Evolutionary conservation across 164 flowering plant species (phyloP), one percentile per base, ranked within the genome.

Genomic region (Aristolochia contorta): DNA sequence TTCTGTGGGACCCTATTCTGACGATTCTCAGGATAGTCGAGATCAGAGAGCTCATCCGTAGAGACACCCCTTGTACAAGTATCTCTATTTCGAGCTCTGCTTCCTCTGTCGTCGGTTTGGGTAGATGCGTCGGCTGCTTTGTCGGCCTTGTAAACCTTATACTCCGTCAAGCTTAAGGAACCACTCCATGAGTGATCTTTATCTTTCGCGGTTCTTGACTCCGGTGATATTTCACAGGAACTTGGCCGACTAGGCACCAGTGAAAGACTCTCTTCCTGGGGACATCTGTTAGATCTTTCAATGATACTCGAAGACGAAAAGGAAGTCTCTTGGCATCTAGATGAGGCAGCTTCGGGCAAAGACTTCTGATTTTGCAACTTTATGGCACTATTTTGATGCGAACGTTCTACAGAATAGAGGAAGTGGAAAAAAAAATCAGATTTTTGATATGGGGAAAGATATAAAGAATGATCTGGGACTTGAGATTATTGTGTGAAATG

Each of bases 21-120:
- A 41, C 58, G 65, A 55, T 60, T 60, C 51, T 63, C 74, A 45
- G 54, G 59, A 64, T 61, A 63, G 48, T 74, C 85, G 53, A 65
- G 63, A 43, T 79, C 85, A 47, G 65, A 43, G 10, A 80, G 68
- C 4, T 77, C 78, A 52, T 92, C 96, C 27, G 91, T 87, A 13
- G 95, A 82, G 70, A 92, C 91, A 63, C 96, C 93, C 50, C 84
- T 69, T n/a, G 82, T 81, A 75, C 93, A 81, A 41, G 96, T 89
- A 62, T 81, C 87, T 61, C 58, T 69, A 12, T 66, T 27, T 66
- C 67, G 77, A 54, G 59, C 56, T 22, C 67, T 67, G 54, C 64
- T 69, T 9, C 50, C 61, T 58, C 66, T 71, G 57, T 84, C 93
- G 45, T 87, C 91, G 6, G 99, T 87, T 72, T 90, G 97, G 7